A percentile compares a stretch with the other conserved stretches of the same genome.
phyloP scores from a whole-genome alignment of 495 filamentous ascomycete genomes.

The Penicillium mononematosum region DNA sequence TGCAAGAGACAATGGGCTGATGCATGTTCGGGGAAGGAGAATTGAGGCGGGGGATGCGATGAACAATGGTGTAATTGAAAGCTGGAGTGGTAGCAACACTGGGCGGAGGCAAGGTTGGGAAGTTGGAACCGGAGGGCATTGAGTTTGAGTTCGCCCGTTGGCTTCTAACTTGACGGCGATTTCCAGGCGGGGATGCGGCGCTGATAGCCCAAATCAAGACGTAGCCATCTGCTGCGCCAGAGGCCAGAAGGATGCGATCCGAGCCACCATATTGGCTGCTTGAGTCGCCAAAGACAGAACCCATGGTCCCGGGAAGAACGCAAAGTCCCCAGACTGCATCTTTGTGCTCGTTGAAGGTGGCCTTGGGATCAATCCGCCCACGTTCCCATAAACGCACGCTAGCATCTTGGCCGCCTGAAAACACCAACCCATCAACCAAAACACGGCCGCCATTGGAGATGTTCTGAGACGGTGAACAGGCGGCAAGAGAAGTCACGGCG shows the following conservation, averaged over 20 bases:
- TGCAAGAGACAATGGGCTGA: constrained; percentile 78
- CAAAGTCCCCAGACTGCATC: constrained; percentile 96
- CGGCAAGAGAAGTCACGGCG: constrained; percentile 81
- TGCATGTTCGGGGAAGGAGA: constrained; percentile 85
- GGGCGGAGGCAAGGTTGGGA: constrained; percentile 86
- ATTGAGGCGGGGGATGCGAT: constrained; percentile 72
- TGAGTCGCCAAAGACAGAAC: constrained; percentile 70
- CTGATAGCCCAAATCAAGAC: constrained; percentile 94
- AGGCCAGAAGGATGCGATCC: constrained; percentile 86
- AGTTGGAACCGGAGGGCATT: constrained; percentile 85
- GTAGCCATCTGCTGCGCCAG: constrained; percentile 85
- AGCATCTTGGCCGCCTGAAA: constrained; percentile 92
- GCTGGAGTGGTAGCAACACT: constrained; percentile 69
- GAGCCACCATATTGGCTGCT: constrained; percentile 66
- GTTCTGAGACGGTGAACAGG: constrained; percentile 78
- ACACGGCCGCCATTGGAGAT: constrained; percentile 85
- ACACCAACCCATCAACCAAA: constrained; percentile 92
- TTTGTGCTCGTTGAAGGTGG: constrained; percentile 88
- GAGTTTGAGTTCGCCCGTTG: constrained; percentile 86
- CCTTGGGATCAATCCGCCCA: constrained; percentile 90
- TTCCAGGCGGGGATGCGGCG: constrained; percentile 73
- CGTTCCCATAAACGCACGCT: constrained; percentile 94
- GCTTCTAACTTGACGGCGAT: constrained; percentile 66
- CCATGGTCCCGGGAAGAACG: constrained; percentile 82
- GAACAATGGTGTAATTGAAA: constrained; percentile 70